Base-by-base conservation (phyloP, 1,284 basidiomycete species). In the Phellopilus nigrolimitatus region DNA sequence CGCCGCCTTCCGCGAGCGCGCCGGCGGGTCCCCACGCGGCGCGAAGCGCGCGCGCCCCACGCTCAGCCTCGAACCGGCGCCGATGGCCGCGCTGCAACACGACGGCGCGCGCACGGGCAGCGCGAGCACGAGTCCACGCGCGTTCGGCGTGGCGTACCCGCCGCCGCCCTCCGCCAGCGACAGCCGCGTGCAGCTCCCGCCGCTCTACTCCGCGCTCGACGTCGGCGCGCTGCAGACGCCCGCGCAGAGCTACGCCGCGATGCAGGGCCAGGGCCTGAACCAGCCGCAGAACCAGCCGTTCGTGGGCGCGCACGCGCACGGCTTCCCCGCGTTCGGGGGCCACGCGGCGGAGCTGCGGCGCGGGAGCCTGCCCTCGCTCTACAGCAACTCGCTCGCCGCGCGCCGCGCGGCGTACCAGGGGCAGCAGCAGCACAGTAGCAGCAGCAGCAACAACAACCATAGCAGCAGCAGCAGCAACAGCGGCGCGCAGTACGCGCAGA, bases 361-460 rank as follows among this genome's bases (percentile, higher is more conserved):
- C 44, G 70, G 80, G 4, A 84, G 84, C 6, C 71, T 87, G 24
- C 82, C 84, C 1, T 76, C 73, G 41, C 71, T 83, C 47, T 66
- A 72, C 61, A 71, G 78, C 33, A 80, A 82, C 51, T 66, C 65
- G 53, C 62, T 72, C 56, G 59, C 74, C 43, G 50, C 64, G 60
- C 53, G 59, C 60, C 10, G 31, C 31, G 39, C 49, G 51, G n/a
- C n/a, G n/a, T n/a, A n/a, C n/a, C n/a, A n/a, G n/a, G n/a, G n/a
- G n/a, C n/a, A n/a, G n/a, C n/a, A n/a, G n/a, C n/a, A n/a, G n/a
- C n/a, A n/a, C n/a, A n/a, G n/a, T n/a, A n/a, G n/a, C n/a, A n/a
- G n/a, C n/a, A n/a, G n/a, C n/a, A n/a, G n/a, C n/a, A n/a, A n/a
- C n/a, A n/a, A n/a, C n/a, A n/a, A n/a, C n/a, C n/a, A n/a, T n/a